A percentile compares a stretch with the other conserved stretches of the same genome.
Conservation (phyloP, 805 yeast genomes). For the Wickerhamiella sergipiensis region DNA sequence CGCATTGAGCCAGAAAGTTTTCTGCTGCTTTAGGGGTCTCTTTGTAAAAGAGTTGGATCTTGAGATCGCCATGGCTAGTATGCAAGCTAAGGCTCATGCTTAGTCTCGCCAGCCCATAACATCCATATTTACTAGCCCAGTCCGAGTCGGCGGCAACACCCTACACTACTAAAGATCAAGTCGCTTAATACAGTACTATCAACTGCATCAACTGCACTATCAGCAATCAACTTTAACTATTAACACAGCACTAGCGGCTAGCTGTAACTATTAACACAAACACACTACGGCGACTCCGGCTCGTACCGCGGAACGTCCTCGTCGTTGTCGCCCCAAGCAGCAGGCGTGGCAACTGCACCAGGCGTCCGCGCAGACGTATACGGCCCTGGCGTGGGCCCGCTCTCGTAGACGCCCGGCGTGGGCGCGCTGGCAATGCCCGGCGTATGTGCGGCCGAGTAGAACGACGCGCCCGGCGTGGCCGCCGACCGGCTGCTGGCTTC, state of each 20-base stretch:
- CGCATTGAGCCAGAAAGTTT: slow-evolving; percentile 35
- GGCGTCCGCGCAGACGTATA: slow-evolving; percentile 18
- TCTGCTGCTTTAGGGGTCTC: slow-evolving; percentile 26
- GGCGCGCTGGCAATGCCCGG: slow-evolving; percentile 27
- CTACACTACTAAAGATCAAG: too few relatives aligned
- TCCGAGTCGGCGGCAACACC: too few relatives aligned
- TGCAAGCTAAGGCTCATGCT: slow-evolving; percentile 18
- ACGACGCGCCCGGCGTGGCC: slow-evolving; percentile 28
- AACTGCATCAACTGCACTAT: too few relatives aligned
- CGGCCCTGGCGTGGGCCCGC: slow-evolving; percentile 26
- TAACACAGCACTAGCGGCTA: too few relatives aligned
- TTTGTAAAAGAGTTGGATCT: slow-evolving; percentile 29
- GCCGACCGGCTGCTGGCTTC: slow-evolving; percentile 25
- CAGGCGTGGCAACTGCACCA: slow-evolving; percentile 22
- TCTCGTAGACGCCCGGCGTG: slow-evolving; percentile 19
- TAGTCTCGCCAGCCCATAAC: too few relatives aligned
- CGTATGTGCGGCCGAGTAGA: slow-evolving; percentile 21
- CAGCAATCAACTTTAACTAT: too few relatives aligned
- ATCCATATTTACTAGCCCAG: too few relatives aligned
- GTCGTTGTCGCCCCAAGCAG: slow-evolving; percentile 23
- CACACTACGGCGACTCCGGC: slow-evolving; percentile 23
- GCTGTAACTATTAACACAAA: background rate
- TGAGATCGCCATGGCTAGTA: slow-evolving; percentile 28
- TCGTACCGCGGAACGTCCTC: slow-evolving; percentile 25
- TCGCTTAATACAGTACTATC: too few relatives aligned